Evolutionary conservation across 2,329 filamentous ascomycete species (phyloP).

Genomic region (Acrodontium crateriforme): DNA sequence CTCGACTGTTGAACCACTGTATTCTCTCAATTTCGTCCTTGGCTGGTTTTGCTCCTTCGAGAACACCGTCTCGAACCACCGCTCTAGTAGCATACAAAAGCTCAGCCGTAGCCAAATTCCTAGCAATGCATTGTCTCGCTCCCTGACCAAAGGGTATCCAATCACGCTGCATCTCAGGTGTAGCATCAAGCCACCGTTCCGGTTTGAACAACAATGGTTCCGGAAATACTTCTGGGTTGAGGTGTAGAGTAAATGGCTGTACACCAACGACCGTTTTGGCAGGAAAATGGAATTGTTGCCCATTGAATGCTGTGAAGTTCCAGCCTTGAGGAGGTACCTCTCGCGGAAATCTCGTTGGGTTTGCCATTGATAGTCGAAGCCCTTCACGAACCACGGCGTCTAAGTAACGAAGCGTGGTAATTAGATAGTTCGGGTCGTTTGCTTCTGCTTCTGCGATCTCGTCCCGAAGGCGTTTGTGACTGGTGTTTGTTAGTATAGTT

Average conservation of each 20-base stretch:
- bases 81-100: constrained; percentile 29
- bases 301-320: constrained; percentile 16
- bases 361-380: constrained; percentile 38
- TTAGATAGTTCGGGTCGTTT: constrained; percentile 24
- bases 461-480: too few species aligned
- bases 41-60: constrained; percentile 30
- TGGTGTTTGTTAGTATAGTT: background rate
- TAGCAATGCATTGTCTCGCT: constrained; percentile 35
- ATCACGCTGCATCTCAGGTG: constrained; percentile 27
- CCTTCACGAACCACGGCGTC: constrained; percentile 37
- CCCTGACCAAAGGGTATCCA: constrained; percentile 39
- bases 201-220: constrained; percentile 32
- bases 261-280: constrained; percentile 33
- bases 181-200: constrained; percentile 32
- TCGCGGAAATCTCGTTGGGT: constrained; percentile 37
- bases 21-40: constrained; percentile 34
- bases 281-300: constrained; percentile 19
- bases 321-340: constrained; percentile 29
- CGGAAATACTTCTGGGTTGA: constrained; percentile 30
- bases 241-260: constrained; percentile 33
- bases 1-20: constrained; percentile 43
- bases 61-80: constrained; percentile 29
- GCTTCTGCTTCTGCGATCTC: constrained; percentile 23
- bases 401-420: constrained; percentile 26
- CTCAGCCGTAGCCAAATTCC: constrained; percentile 34